Evolutionary conservation across 2,329 filamentous ascomycete genomes (phyloP).

Genomic region (Fusarium nodosum): DNA sequence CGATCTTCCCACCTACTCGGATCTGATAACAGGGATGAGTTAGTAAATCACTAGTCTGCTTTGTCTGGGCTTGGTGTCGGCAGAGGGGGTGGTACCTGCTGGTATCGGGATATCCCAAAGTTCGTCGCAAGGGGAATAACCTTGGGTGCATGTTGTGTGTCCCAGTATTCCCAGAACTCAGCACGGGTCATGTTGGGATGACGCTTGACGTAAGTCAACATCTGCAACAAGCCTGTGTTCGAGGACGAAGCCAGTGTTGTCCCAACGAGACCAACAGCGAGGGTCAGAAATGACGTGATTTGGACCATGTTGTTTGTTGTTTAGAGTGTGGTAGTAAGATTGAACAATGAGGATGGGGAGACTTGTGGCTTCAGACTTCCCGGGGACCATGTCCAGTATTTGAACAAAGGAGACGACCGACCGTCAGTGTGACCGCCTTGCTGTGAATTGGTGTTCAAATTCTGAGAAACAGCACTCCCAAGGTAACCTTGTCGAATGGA

Average conservation of each 20-base stretch:
- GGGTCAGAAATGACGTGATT: slow-evolving; percentile 22
- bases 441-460: neutral
- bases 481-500: neutral
- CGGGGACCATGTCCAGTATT: neutral
- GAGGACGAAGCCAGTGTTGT: slow-evolving; percentile 47
- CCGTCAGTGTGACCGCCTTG: neutral
- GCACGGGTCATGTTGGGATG: slow-evolving; percentile 44
- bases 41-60: no score
- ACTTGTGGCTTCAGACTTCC: slow-evolving; percentile 3
- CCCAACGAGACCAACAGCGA: neutral
- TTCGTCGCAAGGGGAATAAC: slow-evolving; percentile 48
- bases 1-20: slow-evolving; percentile 47
- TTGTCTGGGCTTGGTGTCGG: neutral
- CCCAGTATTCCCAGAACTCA: slow-evolving; percentile 52
- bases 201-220: slow-evolving; percentile 52
- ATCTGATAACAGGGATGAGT: slow-evolving; percentile 28
- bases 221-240: slow-evolving; percentile 50
- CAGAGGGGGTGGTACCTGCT: slow-evolving; percentile 29
- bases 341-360: neutral
- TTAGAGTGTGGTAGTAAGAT: neutral
- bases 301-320: slow-evolving; percentile 3
- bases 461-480: neutral
- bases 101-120: slow-evolving; percentile 50
- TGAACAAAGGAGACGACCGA: slow-evolving; percentile 55
- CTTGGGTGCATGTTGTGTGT: slow-evolving; percentile 50